Conservation (phyloP, 2,329 filamentous ascomycete genomes). For the Aspergillus pseudoterreus region DNA sequence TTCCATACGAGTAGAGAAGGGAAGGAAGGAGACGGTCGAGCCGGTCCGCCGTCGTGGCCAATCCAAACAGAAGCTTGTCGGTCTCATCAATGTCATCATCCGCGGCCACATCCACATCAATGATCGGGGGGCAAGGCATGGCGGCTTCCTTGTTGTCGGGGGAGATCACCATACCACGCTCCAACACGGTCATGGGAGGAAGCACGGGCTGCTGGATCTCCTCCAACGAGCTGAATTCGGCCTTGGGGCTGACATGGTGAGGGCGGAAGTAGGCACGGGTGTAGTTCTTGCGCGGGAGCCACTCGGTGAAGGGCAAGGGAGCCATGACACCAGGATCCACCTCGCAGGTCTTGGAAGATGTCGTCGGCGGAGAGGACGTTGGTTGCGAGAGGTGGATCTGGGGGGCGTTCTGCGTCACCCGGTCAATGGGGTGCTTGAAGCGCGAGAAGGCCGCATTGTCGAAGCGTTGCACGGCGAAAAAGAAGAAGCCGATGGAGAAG, state of each 20-base stretch:
- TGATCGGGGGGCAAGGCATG: slow-evolving; percentile 37
- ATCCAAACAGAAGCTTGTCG: slow-evolving; percentile 39
- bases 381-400: slow-evolving; percentile 21
- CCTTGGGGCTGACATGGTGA: slow-evolving; percentile 31
- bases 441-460: slow-evolving; percentile 34
- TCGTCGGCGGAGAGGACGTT: slow-evolving; percentile 7
- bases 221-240: slow-evolving; percentile 38
- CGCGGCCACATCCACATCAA: slow-evolving; percentile 39
- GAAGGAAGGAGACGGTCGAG: slow-evolving; percentile 39
- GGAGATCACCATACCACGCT: slow-evolving; percentile 37
- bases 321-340: slow-evolving; percentile 31
- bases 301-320: slow-evolving; percentile 37
- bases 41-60: slow-evolving; percentile 42
- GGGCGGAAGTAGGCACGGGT: slow-evolving; percentile 42
- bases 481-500: slow-evolving; percentile 37
- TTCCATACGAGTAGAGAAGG: slow-evolving; percentile 41
- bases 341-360: slow-evolving; percentile 26
- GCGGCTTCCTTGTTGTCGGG: slow-evolving; percentile 28
- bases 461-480: slow-evolving; percentile 39
- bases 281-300: slow-evolving; percentile 43
- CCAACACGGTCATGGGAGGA: slow-evolving; percentile 35
- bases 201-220: slow-evolving; percentile 36
- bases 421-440: slow-evolving; percentile 35
- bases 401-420: slow-evolving; percentile 16
- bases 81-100: slow-evolving; percentile 39